phyloP scores from a whole-genome alignment of 306 rosid genomes.

The Dicorynia guianensis region DNA sequence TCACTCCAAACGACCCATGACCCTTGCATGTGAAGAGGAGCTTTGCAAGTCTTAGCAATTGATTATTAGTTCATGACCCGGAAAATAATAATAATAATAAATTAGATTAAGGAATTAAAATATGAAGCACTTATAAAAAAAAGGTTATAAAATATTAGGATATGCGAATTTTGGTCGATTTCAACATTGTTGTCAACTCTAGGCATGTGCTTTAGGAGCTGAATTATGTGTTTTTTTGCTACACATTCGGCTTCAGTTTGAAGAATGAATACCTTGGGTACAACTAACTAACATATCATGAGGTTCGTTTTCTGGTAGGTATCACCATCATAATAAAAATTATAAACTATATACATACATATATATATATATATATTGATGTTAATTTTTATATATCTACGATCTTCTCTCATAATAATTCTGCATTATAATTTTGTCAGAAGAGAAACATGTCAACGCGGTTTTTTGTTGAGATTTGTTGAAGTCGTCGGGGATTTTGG shows the following conservation, averaged over 20 bases:
- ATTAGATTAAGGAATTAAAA: constrained; percentile 33
- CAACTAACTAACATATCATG: constrained; percentile 34
- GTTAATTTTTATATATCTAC: too few relatives aligned
- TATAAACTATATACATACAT: too few relatives aligned
- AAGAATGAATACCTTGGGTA: constrained; percentile 21
- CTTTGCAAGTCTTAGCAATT: constrained; percentile 29
- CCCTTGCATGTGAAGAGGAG: constrained; percentile 58
- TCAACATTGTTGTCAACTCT: constrained; percentile 48
- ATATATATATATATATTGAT: too few relatives aligned
- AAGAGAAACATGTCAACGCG: constrained; percentile 32
- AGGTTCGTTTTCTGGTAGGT: constrained; percentile 30
- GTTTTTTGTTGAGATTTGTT: constrained; percentile 37
- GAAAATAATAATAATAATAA: constrained; percentile 21
- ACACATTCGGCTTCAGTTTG: constrained; percentile 22
- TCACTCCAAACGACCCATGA: constrained; percentile 37
- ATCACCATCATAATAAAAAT: not conserved
- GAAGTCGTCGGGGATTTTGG: constrained; percentile 41
- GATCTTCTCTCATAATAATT: not conserved
- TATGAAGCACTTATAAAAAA: not conserved
- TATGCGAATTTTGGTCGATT: constrained; percentile 58
- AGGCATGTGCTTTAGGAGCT: constrained; percentile 37
- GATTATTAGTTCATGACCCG: constrained; percentile 8
- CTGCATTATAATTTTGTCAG: not conserved
- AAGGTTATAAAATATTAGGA: constrained; percentile 30
- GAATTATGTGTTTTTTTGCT: constrained; percentile 26